Evolutionary conservation across 1,284 basidiomycete genomes (phyloP).

Genomic region (Tetrapyrgos nigripes): DNA sequence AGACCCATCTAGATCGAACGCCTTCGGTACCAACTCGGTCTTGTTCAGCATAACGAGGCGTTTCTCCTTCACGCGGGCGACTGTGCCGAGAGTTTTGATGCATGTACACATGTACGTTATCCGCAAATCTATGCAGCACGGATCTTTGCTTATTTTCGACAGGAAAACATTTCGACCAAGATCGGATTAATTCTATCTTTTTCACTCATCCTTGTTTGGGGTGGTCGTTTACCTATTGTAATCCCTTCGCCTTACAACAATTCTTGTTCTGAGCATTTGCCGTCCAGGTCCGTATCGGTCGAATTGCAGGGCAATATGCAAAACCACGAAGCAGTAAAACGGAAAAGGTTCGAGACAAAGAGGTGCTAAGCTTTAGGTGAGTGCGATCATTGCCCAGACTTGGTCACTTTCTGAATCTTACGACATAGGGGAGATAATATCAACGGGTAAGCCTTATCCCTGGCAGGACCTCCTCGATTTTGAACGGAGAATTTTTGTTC

Average conservation of each 20-base stretch:
- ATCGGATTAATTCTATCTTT: slow-evolving; percentile 95
- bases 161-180: slow-evolving; percentile 94
- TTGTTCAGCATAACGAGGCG: slow-evolving; percentile 87
- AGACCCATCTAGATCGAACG: slow-evolving; percentile 77
- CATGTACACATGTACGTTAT: slow-evolving; percentile 79
- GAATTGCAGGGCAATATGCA: slow-evolving; percentile 96
- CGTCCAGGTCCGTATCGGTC: slow-evolving; percentile 79
- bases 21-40: slow-evolving; percentile 78
- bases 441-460: slow-evolving; percentile 70
- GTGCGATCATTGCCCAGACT: slow-evolving; percentile 10
- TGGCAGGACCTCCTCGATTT: slow-evolving; percentile 3
- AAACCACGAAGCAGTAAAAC: slow-evolving; percentile 92
- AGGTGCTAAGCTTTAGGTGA: slow-evolving; percentile 84
- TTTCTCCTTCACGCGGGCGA: slow-evolving; percentile 98
- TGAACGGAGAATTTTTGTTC: slow-evolving; percentile 5
- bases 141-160: slow-evolving; percentile 4
- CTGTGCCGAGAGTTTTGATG: slow-evolving; percentile 94
- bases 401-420: background rate
- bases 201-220: slow-evolving; percentile 95
- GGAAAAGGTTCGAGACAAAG: slow-evolving; percentile 75
- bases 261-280: background rate
- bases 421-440: slow-evolving; percentile 91
- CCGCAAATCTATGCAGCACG: background rate
- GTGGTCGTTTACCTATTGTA: slow-evolving; percentile 89
- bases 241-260: slow-evolving; percentile 15